Evolutionary conservation across 225 moss, liverwort and hornwort species (phyloP), one percentile per base, ranked within the genome.

Genomic region (Thuidium tamariscinum): DNA sequence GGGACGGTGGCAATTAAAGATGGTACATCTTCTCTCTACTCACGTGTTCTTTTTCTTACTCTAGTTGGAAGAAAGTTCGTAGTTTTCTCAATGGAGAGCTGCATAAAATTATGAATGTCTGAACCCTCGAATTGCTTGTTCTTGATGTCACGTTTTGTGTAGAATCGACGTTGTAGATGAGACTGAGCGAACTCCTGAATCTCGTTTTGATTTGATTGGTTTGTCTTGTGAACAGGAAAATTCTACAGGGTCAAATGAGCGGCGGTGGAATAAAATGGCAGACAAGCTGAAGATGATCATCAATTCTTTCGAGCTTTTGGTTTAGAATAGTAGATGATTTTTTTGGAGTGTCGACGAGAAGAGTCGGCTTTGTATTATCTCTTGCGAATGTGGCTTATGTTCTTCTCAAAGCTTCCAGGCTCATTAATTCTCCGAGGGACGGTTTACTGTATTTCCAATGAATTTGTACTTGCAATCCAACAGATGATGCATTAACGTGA

Each of bases 221-320:
- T 42, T 18, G 36, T 64, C 5, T 26, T 88, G 41, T 72, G 0
- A 59, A 36, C 94, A 95, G 97, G 97, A 44, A 98, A 98, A 85
- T 98, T 98, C 63, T 98, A 72, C 98, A 46, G 98, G 98, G 19
- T 95, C 98, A 22, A 98, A 98, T 66, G 96, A 98, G 83, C 90
- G 96, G 92, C 93, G 97, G 70, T 96, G 98, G 97, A 88, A 61
- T 42, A 98, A 98, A 92, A 91, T 98, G 91, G 87, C 96, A 74
- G 98, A 98, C 36, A 98, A 96, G 83, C 91, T 98, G 81, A 95
- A 95, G 62, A 86, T 82, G 89, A 94, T 98, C 82, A 81, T 96
- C 59, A 90, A 96, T 64, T 98, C 97, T 66, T 97, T 98, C 81
- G 93, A 93, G 76, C 88, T 93, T 17, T 63, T 92, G 86, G 89